phyloP scores from a whole-genome alignment of 495 filamentous ascomycete species.

The Lophiostoma macrostomum region DNA sequence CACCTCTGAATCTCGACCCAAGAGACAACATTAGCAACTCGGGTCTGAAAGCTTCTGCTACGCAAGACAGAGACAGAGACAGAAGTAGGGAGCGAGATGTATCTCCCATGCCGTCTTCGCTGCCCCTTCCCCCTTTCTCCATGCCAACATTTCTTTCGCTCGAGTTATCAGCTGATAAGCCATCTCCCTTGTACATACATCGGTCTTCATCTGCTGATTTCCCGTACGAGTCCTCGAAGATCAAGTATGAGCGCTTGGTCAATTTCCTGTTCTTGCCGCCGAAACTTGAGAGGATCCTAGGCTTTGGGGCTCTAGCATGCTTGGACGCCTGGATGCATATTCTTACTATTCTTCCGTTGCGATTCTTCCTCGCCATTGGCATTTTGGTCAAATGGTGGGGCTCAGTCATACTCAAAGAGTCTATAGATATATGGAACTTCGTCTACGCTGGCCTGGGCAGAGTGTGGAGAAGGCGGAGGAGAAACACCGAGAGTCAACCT shows the following conservation, averaged over 20 bases:
- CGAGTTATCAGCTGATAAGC: slow-evolving; percentile 75
- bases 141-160: slow-evolving; percentile 86
- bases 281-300: slow-evolving; percentile 78
- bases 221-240: slow-evolving; percentile 92
- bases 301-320: slow-evolving; percentile 85
- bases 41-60: slow-evolving; percentile 13
- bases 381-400: slow-evolving; percentile 73
- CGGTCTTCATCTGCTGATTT: slow-evolving; percentile 68
- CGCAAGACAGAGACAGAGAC: slow-evolving; percentile 15
- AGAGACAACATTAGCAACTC: slow-evolving; percentile 8
- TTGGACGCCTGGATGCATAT: slow-evolving; percentile 97
- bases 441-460: slow-evolving; percentile 71
- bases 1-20: slow-evolving; percentile 45
- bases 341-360: slow-evolving; percentile 88
- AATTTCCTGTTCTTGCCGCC: slow-evolving; percentile 83
- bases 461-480: slow-evolving; percentile 63
- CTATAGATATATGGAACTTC: slow-evolving; percentile 63
- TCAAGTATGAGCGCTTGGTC: slow-evolving; percentile 88
- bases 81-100: too few species aligned
- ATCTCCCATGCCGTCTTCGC: slow-evolving; percentile 65
- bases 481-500: slow-evolving; percentile 37
- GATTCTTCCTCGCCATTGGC: slow-evolving; percentile 78
- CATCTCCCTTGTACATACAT: slow-evolving; percentile 86
- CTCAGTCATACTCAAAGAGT: slow-evolving; percentile 61
- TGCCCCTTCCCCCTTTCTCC: slow-evolving; percentile 81